These are phyloP conservation scores for Pezicula neosporulosa DNA, from an alignment of 2,329 filamentous ascomycete genomes.

Conservation along the genomic window DNA sequence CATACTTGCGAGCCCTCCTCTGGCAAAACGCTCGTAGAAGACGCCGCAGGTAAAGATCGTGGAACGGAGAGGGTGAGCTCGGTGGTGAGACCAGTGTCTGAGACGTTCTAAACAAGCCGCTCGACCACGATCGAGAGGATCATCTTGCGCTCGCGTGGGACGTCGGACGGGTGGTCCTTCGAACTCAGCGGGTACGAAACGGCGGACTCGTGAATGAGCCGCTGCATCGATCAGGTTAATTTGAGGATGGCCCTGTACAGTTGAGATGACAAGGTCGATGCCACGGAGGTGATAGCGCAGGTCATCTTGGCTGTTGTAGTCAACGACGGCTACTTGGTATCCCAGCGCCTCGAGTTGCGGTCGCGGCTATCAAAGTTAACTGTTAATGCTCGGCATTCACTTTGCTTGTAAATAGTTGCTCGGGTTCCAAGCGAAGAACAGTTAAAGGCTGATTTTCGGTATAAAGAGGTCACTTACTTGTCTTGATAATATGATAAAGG, in stretches of 20 bases:
- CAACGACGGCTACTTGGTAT: constrained; percentile 66
- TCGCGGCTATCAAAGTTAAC: constrained; percentile 25
- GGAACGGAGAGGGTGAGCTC: constrained; percentile 53
- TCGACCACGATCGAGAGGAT: constrained; percentile 60
- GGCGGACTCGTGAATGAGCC: constrained; percentile 57
- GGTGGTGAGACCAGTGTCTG: constrained; percentile 45
- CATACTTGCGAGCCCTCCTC: constrained; percentile 58
- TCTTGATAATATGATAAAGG: constrained; percentile 68
- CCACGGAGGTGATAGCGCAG: constrained; percentile 66
- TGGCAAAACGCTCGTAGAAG: constrained; percentile 72
- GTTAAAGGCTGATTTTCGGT: not conserved
- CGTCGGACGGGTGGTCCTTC: constrained; percentile 60
- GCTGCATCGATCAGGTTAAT: constrained; percentile 71
- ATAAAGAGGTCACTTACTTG: constrained; percentile 39
- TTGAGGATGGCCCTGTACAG: constrained; percentile 63
- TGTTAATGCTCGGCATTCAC: constrained; percentile 4
- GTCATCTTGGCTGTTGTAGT: constrained; percentile 57
- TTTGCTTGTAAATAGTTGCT: not conserved
- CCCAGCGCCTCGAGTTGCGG: constrained; percentile 32
- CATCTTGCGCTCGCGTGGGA: constrained; percentile 34
- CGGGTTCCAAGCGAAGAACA: not conserved
- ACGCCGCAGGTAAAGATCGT: constrained; percentile 73
- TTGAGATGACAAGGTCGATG: constrained; percentile 73
- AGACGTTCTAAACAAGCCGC: constrained; percentile 53
- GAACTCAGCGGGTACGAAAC: constrained; percentile 75